Evolutionary conservation across 106 monocot species (phyloP).

Genomic region (Hemerocallis citrina): DNA sequence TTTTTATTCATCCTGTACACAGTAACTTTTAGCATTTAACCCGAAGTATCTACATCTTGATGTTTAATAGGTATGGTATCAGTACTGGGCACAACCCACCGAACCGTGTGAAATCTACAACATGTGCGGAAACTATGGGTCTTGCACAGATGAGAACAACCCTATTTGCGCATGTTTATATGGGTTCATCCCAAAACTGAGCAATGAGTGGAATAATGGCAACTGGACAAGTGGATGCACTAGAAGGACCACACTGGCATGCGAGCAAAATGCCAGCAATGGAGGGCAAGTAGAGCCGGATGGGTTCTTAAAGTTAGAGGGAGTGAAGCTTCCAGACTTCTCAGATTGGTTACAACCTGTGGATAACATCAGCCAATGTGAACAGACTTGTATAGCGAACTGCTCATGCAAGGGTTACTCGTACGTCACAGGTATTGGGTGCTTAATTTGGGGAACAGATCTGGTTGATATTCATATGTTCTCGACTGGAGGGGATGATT

Average conservation of each 20-base stretch:
- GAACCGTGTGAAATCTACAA: constrained; percentile 20
- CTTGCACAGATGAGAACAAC: constrained; percentile 6
- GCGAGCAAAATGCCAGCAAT: background rate
- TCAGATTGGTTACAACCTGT: constrained; percentile 15
- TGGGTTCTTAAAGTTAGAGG: constrained; percentile 27
- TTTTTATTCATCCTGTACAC: too few relatives aligned
- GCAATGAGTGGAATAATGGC: constrained; percentile 14
- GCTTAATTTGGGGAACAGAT: constrained; percentile 33
- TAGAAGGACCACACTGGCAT: constrained; percentile 7
- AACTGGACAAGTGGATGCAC: background rate
- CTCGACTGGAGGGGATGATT: constrained; percentile 11
- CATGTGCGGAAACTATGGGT: constrained; percentile 13
- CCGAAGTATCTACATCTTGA: too few relatives aligned
- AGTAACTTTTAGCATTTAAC: too few relatives aligned
- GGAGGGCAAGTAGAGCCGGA: constrained; percentile 4
- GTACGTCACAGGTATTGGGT: constrained; percentile 28
- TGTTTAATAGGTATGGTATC: constrained; percentile 15
- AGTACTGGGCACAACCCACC: constrained; percentile 18
- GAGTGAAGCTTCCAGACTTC: constrained; percentile 47
- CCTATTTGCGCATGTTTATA: constrained; percentile 17
- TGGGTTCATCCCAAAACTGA: constrained; percentile 14
- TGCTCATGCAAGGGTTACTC: constrained; percentile 50
- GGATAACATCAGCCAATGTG: constrained; percentile 9
- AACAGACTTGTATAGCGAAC: constrained; percentile 20
- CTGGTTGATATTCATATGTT: constrained; percentile 25